Base-by-base conservation (phyloP, 306 rosid genomes). In the Quercus cerris region DNA sequence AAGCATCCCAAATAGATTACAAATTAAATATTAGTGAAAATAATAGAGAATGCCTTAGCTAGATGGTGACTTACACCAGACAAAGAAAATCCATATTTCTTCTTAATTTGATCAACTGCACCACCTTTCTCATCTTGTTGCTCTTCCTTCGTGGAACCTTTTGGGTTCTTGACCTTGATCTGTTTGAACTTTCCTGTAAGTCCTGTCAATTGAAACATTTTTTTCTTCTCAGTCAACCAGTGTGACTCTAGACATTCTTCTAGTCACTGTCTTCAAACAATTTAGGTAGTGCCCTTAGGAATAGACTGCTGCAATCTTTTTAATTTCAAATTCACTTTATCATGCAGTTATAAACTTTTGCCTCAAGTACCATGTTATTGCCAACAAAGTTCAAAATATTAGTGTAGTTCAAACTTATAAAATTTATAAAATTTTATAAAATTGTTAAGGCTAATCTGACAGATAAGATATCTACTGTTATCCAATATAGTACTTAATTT, bases 101-200 rank as follows among this genome's bases (percentile, higher is more conserved):
- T 90, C 93, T 93, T 93, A 71, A 91, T 93, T 80, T 93, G 91
- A 85, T 90, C 90, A 33, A 94, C 86, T 28, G 89, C 33, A 22
- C 83, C 91, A 58, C 68, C 70, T 81, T 88, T 88, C 67, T 86
- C 90, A 15, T 90, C 89, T 56, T 71, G 85, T 20, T 84, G 86
- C 81, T 90, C 95, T 84, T 87, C 97, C 82, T 84, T 89, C 20
- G 69, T 69, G 14, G 90, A 71, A 74, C 74, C 70, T 59, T 87
- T 92, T 75, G 91, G 94, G 76, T 62, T 85, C 85, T 87, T 87
- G 28, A 79, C 74, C 78, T 90, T 90, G 86, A 85, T 90, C 44
- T 94, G 94, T 85, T 84, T 94, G 77, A 93, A 76, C 81, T 81
- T 94, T 80, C 99, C 99, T 93, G 92, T 56, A 77, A 13, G 15